These are phyloP conservation scores for Plicaturopsis crispa DNA, from an alignment of 768 basidiomycete species.

Conservation along the genomic window DNA sequence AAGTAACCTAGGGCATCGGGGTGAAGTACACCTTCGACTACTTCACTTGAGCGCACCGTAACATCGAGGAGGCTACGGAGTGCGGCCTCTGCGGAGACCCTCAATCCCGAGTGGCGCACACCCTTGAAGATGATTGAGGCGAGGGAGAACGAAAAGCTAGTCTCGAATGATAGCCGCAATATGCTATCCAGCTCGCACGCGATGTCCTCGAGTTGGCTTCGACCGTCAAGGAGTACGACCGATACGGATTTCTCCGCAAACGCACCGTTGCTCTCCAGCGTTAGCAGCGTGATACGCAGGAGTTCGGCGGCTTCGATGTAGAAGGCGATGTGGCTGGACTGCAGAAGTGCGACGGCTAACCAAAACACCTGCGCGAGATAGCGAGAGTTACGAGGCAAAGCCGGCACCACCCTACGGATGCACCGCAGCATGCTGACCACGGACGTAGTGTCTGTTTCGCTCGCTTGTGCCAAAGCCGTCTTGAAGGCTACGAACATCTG, in stretches of 20 bases:
- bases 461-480: slow-evolving; percentile 59
- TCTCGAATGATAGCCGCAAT: slow-evolving; percentile 69
- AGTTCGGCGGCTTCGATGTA: slow-evolving; percentile 65
- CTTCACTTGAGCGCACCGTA: slow-evolving; percentile 38
- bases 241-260: slow-evolving; percentile 50
- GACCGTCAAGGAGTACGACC: slow-evolving; percentile 53
- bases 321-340: slow-evolving; percentile 66
- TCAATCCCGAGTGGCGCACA: slow-evolving; percentile 59
- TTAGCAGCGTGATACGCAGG: slow-evolving; percentile 56
- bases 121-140: slow-evolving; percentile 85
- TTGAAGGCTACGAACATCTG: slow-evolving; percentile 88
- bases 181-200: slow-evolving; percentile 66
- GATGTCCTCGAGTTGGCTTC: slow-evolving; percentile 58
- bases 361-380: slow-evolving; percentile 78
- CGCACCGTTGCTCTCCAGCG: slow-evolving; percentile 50
- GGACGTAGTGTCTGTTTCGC: slow-evolving; percentile 59
- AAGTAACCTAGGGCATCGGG: slow-evolving; percentile 71
- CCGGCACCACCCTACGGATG: slow-evolving; percentile 70
- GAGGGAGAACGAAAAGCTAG: slow-evolving; percentile 74
- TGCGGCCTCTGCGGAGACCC: slow-evolving; percentile 50
- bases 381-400: slow-evolving; percentile 57
- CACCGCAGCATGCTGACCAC: slow-evolving; percentile 88
- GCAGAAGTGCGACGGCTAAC: slow-evolving; percentile 78
- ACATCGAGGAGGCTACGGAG: slow-evolving; percentile 58
- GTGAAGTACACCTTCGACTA: slow-evolving; percentile 25